A percentile compares a stretch with the other conserved stretches of the same genome.
These are phyloP conservation scores for Leccinum aurantiacum DNA, from an alignment of 768 basidiomycete species.

Conservation along the genomic window DNA sequence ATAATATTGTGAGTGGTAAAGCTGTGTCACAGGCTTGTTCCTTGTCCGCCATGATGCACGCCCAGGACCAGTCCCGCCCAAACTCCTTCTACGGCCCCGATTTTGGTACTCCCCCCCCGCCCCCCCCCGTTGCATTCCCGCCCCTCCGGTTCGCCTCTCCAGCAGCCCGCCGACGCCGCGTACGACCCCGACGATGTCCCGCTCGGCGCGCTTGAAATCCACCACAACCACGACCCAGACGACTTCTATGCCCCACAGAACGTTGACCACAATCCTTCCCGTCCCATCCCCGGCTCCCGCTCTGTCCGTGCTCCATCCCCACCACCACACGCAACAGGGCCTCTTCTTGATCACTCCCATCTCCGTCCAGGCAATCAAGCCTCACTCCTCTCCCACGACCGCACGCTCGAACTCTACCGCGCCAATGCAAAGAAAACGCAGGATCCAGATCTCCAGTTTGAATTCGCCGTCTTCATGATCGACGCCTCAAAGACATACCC, in stretches of 20 bases:
- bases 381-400: constrained; percentile 90
- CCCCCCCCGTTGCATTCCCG: constrained; percentile 3
- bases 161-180: constrained; percentile 32
- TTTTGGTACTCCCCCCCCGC: constrained; percentile 19
- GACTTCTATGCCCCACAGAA: constrained; percentile 37
- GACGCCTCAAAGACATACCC: constrained; percentile 92
- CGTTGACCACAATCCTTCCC: constrained; percentile 28
- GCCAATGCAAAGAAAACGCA: constrained; percentile 98
- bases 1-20: constrained; percentile 2
- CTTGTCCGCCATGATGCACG: constrained; percentile 28
- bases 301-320: constrained; percentile 70
- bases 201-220: constrained; percentile 27
- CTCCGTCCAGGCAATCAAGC: constrained; percentile 91
- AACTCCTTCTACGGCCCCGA: constrained; percentile 36
- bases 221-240: constrained; percentile 39
- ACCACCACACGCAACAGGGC: constrained; percentile 46
- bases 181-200: constrained; percentile 44
- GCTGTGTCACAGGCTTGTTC: constrained; percentile 21
- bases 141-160: constrained; percentile 25
- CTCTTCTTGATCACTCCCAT: constrained; percentile 88
- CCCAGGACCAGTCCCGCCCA: constrained; percentile 35
- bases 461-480: constrained; percentile 98
- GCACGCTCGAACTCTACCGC: constrained; percentile 95
- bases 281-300: constrained; percentile 45
- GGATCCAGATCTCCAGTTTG: constrained; percentile 96